Evolutionary conservation across 805 yeast species (phyloP), one percentile per base, ranked within the genome.

Genomic region (Teunomyces cretensis): DNA sequence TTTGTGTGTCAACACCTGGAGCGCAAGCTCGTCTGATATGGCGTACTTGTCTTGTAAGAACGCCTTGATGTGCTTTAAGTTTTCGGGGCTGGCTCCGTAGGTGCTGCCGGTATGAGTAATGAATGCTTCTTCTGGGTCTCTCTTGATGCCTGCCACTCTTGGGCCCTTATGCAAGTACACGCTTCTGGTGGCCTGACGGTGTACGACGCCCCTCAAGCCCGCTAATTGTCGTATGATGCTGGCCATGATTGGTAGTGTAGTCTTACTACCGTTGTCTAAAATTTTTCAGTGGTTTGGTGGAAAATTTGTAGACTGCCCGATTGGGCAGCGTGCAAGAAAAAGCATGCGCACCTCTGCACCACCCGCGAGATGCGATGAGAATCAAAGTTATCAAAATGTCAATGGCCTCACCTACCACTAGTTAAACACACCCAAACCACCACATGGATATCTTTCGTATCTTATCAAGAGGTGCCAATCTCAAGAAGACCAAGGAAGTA

Each of bases 1-100:
- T 69, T 92, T 92, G 70, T 92, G 97, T 5, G 97, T 91, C 56
- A 91, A 70, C 33, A 88, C 82, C 68, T 92, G 98, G 49, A 89
- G 71, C 16, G 85, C 67, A 47, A 85, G 53, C 6, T 75, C 74
- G 56, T 88, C 86, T 4, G 84, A 73, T 33, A 91, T 69, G 33
- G 71, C 52, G 56, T 73, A 83, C 48, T 76, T 71, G 16, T 70
- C 70, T 15, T 57, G 48, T 44, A 85, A 64, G 51, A 81, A 79
- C 24, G 55, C 49, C 55, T 80, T 79, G 43, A 84, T 64, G 26
- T 73, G 68, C 42, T 62, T 58, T 36, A 85, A 60, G 44, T 83
- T 79, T 9, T 75, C 68, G 12, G 74, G 72, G 11, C 66, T 67
- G 8, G 72, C 62, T 15, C 81, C 87, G 56, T 88, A 85, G 51